phyloP scores from a whole-genome alignment of 2,329 filamentous ascomycete species.

The Trichoderma sp. region DNA sequence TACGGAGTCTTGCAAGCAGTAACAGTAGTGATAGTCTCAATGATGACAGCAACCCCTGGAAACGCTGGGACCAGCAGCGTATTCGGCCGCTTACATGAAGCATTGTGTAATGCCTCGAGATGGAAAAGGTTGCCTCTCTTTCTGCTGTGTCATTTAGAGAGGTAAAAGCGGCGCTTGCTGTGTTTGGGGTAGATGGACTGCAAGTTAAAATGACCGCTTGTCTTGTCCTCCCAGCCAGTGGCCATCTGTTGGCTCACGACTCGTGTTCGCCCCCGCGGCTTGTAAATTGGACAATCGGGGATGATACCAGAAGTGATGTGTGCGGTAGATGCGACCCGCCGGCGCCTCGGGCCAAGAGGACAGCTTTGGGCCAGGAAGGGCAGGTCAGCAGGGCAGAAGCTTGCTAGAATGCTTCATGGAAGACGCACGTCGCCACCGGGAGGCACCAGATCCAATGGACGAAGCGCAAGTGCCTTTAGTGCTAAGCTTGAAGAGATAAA shows the following conservation, averaged over 20 bases:
- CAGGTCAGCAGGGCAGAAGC: constrained; percentile 23
- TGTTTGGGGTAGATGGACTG: neutral
- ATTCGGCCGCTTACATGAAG: neutral
- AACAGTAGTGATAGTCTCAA: neutral
- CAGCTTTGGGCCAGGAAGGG: constrained; percentile 6
- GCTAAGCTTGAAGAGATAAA: neutral
- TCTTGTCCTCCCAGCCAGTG: neutral
- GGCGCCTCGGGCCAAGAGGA: constrained; percentile 18
- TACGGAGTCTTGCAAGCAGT: neutral
- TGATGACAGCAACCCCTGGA: neutral
- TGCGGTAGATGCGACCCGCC: constrained; percentile 9
- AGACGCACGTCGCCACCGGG: constrained; percentile 19
- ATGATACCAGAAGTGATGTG: constrained; percentile 18
- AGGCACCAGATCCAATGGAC: constrained; percentile 12
- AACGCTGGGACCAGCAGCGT: neutral
- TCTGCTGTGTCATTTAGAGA: neutral
- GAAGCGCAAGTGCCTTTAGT: neutral
- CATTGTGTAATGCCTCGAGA: neutral
- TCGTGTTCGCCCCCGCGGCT: constrained; percentile 6
- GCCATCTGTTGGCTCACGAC: constrained; percentile 6
- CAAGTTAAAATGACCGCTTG: neutral
- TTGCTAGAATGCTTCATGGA: constrained; percentile 23
- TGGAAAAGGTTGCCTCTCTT: neutral
- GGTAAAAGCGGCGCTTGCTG: neutral
- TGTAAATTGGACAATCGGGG: constrained; percentile 13